Base-by-base conservation (phyloP, 2,329 filamentous ascomycete species). In the Colletotrichum euphorbiae region DNA sequence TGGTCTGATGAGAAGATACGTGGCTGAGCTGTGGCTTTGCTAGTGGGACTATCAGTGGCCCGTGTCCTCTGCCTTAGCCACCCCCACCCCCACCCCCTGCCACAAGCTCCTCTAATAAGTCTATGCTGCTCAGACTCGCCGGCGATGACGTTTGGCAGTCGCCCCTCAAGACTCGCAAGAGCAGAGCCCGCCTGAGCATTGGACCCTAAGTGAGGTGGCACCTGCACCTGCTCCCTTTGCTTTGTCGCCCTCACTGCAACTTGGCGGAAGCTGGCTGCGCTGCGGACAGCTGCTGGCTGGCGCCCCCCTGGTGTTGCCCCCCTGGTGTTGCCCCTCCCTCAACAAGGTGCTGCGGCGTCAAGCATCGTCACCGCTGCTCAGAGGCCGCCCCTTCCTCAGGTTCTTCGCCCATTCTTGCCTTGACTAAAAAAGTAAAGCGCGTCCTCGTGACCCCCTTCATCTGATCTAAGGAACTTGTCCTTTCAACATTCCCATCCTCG, bases 371-470 rank as follows among this genome's bases (percentile, higher is more conserved):
- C 65, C 24, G 61, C 21, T 19, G 8, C 46, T 38, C 36, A 62
- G 65, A 68, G 61, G 65, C 54, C 61, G 65, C 65, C 65, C 40
- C 52, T 31, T n/a, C 60, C 52, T 38, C 33, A 9, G 7, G 17
- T 12, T 36, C 2, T 33, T 42, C 19, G 36, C 12, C 46, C 42
- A 31, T 28, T 4, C 42, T 31, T 56, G 33, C 40, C 36, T 66
- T 66, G 66, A 33, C 54, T 51, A 59, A 55, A 56, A 56, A 69
- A 38, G 61, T 48, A 60, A 69, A 69, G 46, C 33, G 62, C 48
- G 54, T 66, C 62, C 66, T 66, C 51, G 55, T 69, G 66, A 69
- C 66, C 43, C 48, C 28, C 43, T 62, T 69, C 61, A 15, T 69
- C 66, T 66, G 66, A 69, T 69, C 54, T 52, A 28, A 6, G 6